phyloP scores from a whole-genome alignment of 148 eudicot genomes.

The Vaccinium macrocarpon region DNA sequence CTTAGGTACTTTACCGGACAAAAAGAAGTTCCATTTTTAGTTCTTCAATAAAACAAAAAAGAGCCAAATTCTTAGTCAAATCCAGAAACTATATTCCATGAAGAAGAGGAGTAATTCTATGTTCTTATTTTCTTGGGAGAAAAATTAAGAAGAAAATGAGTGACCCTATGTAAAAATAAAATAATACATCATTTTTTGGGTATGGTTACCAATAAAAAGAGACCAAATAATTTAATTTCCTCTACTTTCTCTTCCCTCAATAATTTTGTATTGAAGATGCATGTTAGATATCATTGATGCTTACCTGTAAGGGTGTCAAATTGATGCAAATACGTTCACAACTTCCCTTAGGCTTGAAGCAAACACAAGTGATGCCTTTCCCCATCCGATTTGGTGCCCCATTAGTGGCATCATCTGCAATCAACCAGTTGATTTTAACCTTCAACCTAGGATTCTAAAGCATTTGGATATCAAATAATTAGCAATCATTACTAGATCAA shows the following conservation, averaged over 20 bases:
- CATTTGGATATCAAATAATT: background rate
- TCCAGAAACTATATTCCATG: background rate
- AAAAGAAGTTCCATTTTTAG: background rate
- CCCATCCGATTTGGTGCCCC: constrained; percentile 57
- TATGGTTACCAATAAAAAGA: background rate
- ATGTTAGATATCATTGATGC: constrained; percentile 2
- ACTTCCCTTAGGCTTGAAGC: constrained; percentile 65
- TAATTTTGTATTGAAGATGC: background rate
- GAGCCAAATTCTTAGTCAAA: background rate
- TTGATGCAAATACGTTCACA: constrained; percentile 52
- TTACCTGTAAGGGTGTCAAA: constrained; percentile 66
- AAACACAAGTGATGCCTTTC: constrained; percentile 69
- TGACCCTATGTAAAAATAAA: background rate
- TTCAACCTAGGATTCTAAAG: constrained; percentile 16
- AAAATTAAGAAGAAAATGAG: background rate
- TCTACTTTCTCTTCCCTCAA: background rate
- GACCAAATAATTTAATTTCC: background rate
- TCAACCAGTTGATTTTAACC: constrained; percentile 8
- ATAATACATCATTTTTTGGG: background rate
- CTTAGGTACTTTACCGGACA: background rate
- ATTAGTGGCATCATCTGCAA: constrained; percentile 66
- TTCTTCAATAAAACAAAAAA: background rate
- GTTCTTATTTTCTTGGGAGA: background rate
- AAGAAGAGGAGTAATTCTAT: background rate
- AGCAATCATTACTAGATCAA: background rate